These are phyloP conservation scores for Aspergillus ochraceoroseus DNA, from an alignment of 2,329 filamentous ascomycete genomes.

Conservation along the genomic window DNA sequence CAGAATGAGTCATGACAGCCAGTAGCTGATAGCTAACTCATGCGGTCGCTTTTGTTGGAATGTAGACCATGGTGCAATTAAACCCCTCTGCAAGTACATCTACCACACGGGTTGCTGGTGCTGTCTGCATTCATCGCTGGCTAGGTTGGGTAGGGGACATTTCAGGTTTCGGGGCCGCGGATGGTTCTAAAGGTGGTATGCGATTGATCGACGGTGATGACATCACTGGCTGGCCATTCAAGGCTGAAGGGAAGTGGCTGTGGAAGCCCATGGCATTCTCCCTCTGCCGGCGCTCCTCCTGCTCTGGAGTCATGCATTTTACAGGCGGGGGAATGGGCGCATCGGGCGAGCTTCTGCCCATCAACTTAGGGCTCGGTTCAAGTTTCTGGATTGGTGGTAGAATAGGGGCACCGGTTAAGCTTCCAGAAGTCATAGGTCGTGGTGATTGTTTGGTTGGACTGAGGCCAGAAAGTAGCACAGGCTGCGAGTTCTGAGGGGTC, in stretches of 20 bases:
- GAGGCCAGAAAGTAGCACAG: constrained; percentile 41
- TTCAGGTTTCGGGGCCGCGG: constrained; percentile 25
- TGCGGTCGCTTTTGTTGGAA: no score
- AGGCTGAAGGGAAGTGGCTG: constrained; percentile 13
- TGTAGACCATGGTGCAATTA: no score
- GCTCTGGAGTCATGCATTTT: constrained; percentile 43
- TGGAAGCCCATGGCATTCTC: constrained; percentile 34
- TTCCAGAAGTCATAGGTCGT: constrained; percentile 34
- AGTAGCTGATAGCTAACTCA: no score
- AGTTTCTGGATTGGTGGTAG: constrained; percentile 41
- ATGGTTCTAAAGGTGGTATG: constrained; percentile 31
- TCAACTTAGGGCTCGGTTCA: constrained; percentile 43
- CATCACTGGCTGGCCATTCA: constrained; percentile 28
- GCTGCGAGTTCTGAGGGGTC: constrained; percentile 36
- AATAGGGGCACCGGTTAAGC: constrained; percentile 34
- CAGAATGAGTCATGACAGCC: no score
- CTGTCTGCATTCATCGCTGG: constrained; percentile 2
- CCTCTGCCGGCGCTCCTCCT: constrained; percentile 39
- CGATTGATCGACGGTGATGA: constrained; percentile 34
- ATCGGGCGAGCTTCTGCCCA: constrained; percentile 42
- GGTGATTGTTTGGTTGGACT: constrained; percentile 47
- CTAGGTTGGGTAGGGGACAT: constrained; percentile 20
- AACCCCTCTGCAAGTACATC: no score
- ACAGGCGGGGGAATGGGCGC: constrained; percentile 41
- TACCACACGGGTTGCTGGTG: no score